Conservation (phyloP, 768 basidiomycete species). For the Tremella yokohamensis region DNA sequence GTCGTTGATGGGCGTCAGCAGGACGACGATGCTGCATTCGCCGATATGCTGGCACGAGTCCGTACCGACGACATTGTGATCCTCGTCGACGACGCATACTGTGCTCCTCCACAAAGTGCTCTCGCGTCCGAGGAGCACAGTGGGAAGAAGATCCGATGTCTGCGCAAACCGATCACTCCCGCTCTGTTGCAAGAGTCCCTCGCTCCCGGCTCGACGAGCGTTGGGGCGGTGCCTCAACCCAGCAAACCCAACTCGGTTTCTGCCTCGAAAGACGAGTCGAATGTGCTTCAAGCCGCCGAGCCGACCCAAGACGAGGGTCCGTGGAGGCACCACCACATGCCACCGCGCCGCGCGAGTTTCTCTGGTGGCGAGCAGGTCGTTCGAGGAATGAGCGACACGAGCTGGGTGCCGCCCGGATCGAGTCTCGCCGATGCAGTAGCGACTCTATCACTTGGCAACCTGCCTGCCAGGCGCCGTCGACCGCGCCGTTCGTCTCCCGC, state of each 20-base stretch:
- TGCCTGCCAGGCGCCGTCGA: constrained; percentile 25
- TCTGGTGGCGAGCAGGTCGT: background rate
- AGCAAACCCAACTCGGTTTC: constrained; percentile 5
- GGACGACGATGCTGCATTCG: constrained; percentile 19
- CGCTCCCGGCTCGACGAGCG: constrained; percentile 18
- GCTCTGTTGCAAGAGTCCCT: constrained; percentile 37
- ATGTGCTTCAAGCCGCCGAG: too few species aligned
- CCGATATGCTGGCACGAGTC: constrained; percentile 17
- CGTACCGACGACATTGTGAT: constrained; percentile 35
- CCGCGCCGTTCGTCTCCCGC: background rate
- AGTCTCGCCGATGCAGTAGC: constrained; percentile 34
- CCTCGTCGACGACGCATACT: constrained; percentile 27
- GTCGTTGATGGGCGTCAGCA: constrained; percentile 30
- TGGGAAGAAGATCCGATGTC: constrained; percentile 23
- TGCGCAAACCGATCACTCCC: constrained; percentile 37
- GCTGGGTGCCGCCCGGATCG: constrained; percentile 26
- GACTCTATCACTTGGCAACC: constrained; percentile 32
- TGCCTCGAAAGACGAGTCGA: background rate
- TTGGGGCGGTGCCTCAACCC: background rate
- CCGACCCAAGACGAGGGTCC: too few species aligned
- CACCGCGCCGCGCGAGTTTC: background rate
- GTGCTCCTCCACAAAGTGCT: constrained; percentile 16
- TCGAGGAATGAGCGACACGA: background rate
- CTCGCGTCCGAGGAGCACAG: constrained; percentile 10
- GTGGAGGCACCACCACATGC: too few species aligned